Evolutionary conservation across 495 filamentous ascomycete species (phyloP).

Genomic region (Annulohypoxylon bovei): DNA sequence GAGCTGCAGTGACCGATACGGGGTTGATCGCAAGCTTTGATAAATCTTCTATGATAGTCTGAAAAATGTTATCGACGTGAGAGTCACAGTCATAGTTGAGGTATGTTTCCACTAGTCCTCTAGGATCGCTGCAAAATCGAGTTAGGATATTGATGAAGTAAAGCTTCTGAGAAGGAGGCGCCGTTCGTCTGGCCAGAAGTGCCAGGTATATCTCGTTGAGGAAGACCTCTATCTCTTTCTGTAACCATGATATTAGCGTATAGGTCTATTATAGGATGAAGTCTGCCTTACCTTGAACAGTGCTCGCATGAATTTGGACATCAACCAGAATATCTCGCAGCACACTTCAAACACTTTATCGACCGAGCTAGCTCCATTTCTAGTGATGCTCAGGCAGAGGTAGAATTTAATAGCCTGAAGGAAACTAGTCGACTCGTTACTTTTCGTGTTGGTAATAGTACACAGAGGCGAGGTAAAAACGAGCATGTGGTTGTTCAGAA

Average conservation of each 20-base stretch:
- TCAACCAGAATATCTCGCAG: conserved; percentile 98
- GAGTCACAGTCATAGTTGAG: conserved; percentile 98
- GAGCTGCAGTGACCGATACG: conserved; percentile 73
- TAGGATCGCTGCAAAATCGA: conserved; percentile 82
- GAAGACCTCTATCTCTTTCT: conserved; percentile 98
- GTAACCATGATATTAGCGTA: conserved; percentile 30
- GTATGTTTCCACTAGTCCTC: conserved; percentile 93
- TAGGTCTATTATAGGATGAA: background rate
- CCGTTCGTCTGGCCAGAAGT: conserved; percentile 86
- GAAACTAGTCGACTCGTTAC: conserved; percentile 85
- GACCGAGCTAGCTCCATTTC: conserved; percentile 94
- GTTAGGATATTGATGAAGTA: conserved; percentile 89
- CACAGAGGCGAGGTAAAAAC: conserved; percentile 90
- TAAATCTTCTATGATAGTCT: conserved; percentile 91
- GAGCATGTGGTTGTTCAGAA: conserved; percentile 87
- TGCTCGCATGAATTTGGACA: conserved; percentile 91
- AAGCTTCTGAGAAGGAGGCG: conserved; percentile 88
- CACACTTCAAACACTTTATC: conserved; percentile 92
- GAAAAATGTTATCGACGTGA: conserved; percentile 96
- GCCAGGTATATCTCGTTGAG: conserved; percentile 97
- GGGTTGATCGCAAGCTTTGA: conserved; percentile 82
- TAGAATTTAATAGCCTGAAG: conserved; percentile 97
- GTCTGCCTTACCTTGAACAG: conserved; percentile 78
- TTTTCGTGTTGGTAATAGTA: conserved; percentile 87
- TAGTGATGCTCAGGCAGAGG: conserved; percentile 89